A percentile compares a stretch with the other conserved stretches of the same genome.
These are phyloP conservation scores for Albugo laibachii DNA, from an alignment of 352 stramenopile species.

Conservation along the genomic window DNA sequence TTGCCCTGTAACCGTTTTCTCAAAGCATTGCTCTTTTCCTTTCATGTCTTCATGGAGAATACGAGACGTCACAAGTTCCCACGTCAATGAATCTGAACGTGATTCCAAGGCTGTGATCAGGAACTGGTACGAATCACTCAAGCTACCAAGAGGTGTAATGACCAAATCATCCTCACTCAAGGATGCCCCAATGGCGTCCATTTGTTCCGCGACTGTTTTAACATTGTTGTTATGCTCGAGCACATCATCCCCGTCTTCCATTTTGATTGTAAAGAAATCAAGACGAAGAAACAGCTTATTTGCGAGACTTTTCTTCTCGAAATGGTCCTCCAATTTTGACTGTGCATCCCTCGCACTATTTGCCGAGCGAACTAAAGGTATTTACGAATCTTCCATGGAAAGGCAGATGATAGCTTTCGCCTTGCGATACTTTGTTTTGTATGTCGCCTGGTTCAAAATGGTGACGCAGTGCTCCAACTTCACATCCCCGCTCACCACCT, in stretches of 20 bases:
- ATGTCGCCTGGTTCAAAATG: conserved; percentile 1
- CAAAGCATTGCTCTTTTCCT: too few relatives aligned
- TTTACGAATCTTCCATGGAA: conserved; percentile 5
- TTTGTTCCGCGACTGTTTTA: conserved; percentile 6
- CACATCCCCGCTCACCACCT: conserved; percentile 4
- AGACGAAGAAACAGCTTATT: conserved; percentile 13
- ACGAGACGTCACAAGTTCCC: conserved; percentile 5
- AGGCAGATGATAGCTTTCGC: conserved; percentile 1
- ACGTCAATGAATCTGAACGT: conserved; percentile 5
- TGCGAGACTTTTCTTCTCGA: conserved; percentile 10
- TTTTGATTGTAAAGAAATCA: conserved; percentile 9
- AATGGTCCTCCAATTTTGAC: conserved; percentile 5
- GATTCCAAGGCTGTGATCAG: conserved; percentile 12
- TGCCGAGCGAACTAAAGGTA: conserved; percentile 7
- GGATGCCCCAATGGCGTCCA: conserved; percentile 6
- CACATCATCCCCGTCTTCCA: conserved; percentile 10
- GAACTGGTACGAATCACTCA: conserved; percentile 13
- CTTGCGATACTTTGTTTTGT: conserved; percentile 1
- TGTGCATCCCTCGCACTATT: conserved; percentile 6
- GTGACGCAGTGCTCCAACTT: conserved; percentile 8
- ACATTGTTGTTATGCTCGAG: conserved; percentile 6
- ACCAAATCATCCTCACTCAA: conserved; percentile 7
- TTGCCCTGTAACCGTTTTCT: too few relatives aligned
- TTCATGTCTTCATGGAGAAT: too few relatives aligned
- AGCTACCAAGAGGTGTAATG: conserved; percentile 7